These are phyloP conservation scores for Atalantia buxifolia DNA, from an alignment of 345 rosid genomes.

Conservation along the genomic window DNA sequence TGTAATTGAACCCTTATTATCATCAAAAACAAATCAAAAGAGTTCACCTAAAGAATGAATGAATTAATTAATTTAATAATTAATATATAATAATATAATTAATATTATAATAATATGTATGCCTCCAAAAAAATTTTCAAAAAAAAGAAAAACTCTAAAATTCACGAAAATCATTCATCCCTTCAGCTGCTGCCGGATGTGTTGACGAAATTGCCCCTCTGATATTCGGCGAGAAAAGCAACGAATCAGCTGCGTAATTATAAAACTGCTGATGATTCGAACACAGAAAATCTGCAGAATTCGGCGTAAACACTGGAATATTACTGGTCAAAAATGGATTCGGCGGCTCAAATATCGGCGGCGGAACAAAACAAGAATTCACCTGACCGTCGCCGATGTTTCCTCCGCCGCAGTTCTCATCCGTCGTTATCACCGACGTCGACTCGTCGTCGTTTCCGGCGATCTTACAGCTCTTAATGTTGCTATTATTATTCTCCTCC, in stretches of 20 bases:
- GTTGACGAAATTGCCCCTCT: slow-evolving; percentile 43
- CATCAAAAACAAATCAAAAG: neutral
- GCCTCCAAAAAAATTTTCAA: neutral
- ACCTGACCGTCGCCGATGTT: slow-evolving; percentile 41
- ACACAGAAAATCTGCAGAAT: slow-evolving; percentile 42
- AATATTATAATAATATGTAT: neutral
- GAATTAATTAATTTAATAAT: neutral
- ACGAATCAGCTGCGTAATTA: slow-evolving; percentile 38
- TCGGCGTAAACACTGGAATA: slow-evolving; percentile 43
- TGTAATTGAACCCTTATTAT: neutral
- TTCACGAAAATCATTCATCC: slow-evolving; percentile 43
- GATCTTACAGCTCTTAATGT: slow-evolving; percentile 2
- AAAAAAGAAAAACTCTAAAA: slow-evolving; percentile 1
- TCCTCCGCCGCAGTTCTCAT: slow-evolving; percentile 48
- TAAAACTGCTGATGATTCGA: slow-evolving; percentile 45
- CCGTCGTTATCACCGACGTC: slow-evolving; percentile 61
- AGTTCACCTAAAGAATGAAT: neutral
- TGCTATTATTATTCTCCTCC: slow-evolving; percentile 1
- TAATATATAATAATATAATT: neutral
- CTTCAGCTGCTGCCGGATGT: slow-evolving; percentile 36
- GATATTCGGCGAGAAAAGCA: slow-evolving; percentile 44
- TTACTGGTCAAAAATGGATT: slow-evolving; percentile 37
- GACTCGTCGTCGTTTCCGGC: slow-evolving; percentile 50
- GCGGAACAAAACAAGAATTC: slow-evolving; percentile 42
- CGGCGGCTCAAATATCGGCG: slow-evolving; percentile 34